These are phyloP conservation scores for Ilyonectria mors-panacis DNA, from an alignment of 2,329 filamentous ascomycete genomes.

Conservation along the genomic window DNA sequence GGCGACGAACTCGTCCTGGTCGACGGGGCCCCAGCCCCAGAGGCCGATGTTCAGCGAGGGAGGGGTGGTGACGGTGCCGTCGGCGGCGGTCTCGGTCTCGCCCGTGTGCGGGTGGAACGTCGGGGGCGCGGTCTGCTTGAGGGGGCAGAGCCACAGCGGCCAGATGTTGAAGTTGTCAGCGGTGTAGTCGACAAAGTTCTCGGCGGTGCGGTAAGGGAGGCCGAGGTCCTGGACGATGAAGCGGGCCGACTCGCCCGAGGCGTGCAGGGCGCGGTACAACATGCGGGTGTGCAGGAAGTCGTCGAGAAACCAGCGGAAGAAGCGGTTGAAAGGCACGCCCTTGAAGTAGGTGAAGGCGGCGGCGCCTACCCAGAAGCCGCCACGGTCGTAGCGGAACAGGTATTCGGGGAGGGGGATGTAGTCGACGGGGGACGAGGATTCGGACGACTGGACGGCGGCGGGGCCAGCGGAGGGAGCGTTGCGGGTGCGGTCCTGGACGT, in stretches of 20 bases:
- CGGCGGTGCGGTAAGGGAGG: conserved; percentile 66
- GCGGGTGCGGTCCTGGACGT: conserved; percentile 60
- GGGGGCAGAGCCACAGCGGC: conserved; percentile 50
- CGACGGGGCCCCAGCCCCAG: conserved; percentile 77
- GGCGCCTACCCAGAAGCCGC: conserved; percentile 74
- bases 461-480: not conserved
- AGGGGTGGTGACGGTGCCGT: conserved; percentile 49
- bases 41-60: conserved; percentile 71
- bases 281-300: conserved; percentile 73
- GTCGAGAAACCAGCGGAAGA: conserved; percentile 72
- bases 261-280: conserved; percentile 75
- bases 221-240: conserved; percentile 76
- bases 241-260: conserved; percentile 66
- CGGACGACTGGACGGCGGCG: not conserved
- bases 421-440: conserved; percentile 21
- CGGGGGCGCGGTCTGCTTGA: conserved; percentile 35
- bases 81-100: no score
- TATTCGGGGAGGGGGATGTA: conserved; percentile 60
- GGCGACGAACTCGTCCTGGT: conserved; percentile 68
- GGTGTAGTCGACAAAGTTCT: conserved; percentile 50
- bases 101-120: conserved; percentile 41
- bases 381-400: conserved; percentile 74
- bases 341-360: conserved; percentile 70
- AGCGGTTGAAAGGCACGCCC: conserved; percentile 67
- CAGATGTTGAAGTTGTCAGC: conserved; percentile 42